A percentile compares a stretch with the other conserved stretches of the same genome.
Conservation (phyloP, 169 alveolate genomes). For the Plasmodium fragile region DNA sequence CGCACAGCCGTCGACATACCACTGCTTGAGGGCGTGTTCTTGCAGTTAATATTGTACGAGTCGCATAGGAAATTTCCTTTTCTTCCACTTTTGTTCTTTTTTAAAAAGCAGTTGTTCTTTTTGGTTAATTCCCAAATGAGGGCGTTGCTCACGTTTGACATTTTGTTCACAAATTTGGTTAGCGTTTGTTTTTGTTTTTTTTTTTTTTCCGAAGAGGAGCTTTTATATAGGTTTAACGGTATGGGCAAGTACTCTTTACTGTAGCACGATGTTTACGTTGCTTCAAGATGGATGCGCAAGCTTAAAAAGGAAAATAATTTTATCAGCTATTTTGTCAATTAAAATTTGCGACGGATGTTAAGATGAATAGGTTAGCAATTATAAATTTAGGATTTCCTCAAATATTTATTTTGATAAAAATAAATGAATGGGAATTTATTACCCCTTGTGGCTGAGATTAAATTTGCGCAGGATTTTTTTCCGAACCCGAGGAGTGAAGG, state of each 20-base stretch:
- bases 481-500: neutral
- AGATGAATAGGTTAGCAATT: neutral
- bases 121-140: constrained; percentile 70
- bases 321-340: neutral
- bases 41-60: constrained; percentile 34
- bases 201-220: neutral
- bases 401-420: neutral
- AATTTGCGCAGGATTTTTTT: neutral
- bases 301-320: neutral
- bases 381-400: neutral
- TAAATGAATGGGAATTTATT: neutral
- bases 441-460: neutral
- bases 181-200: neutral
- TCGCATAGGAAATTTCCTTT: constrained; percentile 47
- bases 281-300: neutral
- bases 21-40: constrained; percentile 42
- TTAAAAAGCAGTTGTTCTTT: constrained; percentile 52
- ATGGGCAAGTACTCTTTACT: neutral
- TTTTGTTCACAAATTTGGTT: constrained; percentile 17
- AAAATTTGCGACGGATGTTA: neutral
- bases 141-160: constrained; percentile 48
- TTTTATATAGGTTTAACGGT: neutral
- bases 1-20: constrained; percentile 17
- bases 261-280: neutral
- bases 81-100: constrained; percentile 33